Conservation (phyloP, 139 green algal genomes). For the Picochlorum sp. region DNA sequence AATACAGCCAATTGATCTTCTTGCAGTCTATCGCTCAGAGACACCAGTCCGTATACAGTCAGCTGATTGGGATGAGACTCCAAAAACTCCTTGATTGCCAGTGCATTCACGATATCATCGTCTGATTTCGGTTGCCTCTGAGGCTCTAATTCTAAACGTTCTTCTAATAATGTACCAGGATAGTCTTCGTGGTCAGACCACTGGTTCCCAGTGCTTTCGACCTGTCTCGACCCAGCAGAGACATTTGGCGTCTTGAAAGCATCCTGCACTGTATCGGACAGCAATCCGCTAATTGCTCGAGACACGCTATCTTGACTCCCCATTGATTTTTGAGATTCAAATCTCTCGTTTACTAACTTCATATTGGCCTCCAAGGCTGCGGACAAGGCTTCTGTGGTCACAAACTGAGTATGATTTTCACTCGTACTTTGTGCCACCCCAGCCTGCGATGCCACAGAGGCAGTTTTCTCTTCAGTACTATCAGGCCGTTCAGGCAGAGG, state of each 20-base stretch:
- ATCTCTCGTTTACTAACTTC: too few species aligned
- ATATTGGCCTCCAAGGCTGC: too few species aligned
- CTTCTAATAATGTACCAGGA: neutral
- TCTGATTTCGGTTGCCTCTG: neutral
- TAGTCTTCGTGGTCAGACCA: neutral
- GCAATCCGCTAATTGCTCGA: constrained; percentile 14
- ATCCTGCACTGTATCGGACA: constrained; percentile 17
- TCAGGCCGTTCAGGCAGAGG: too few species aligned
- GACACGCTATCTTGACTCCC: constrained; percentile 12
- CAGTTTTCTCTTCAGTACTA: too few species aligned
- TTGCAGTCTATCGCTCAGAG: constrained; percentile 35
- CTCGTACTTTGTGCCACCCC: too few species aligned
- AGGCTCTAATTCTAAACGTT: neutral
- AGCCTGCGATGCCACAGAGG: too few species aligned
- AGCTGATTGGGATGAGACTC: constrained; percentile 69
- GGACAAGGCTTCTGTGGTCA: too few species aligned
- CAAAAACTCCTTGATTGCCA: constrained; percentile 59
- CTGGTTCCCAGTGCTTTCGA: neutral
- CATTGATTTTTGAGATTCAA: too few species aligned
- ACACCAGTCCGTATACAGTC: constrained; percentile 56
- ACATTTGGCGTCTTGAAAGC: neutral
- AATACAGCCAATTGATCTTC: constrained; percentile 74
- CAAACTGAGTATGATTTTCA: too few species aligned
- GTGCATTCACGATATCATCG: constrained; percentile 8
- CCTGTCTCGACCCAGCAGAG: neutral